A percentile compares a stretch with the other conserved stretches of the same genome.
phyloP scores from a whole-genome alignment of 768 basidiomycete genomes.

The Phanerochaete sordida region DNA sequence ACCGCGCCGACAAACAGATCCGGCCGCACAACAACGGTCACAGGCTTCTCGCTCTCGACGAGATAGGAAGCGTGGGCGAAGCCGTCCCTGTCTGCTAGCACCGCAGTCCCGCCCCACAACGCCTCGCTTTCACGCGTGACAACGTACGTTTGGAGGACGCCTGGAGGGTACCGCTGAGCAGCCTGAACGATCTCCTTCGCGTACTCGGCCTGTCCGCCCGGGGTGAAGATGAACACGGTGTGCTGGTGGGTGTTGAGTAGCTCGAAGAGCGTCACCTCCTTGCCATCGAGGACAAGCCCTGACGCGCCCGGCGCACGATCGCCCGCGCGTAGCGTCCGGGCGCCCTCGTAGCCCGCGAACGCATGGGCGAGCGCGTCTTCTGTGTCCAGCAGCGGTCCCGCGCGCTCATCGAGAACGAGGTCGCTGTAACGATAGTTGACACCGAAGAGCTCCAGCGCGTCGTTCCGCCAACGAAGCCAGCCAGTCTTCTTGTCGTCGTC shows the following conservation, averaged over 20 bases:
- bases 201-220: neutral
- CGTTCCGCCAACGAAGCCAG: slow-evolving; percentile 20
- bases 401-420: slow-evolving; percentile 14
- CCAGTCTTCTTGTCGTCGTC: slow-evolving; percentile 17
- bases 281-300: neutral
- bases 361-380: slow-evolving; percentile 4
- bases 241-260: neutral
- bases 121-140: neutral
- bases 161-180: neutral
- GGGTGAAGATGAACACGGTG: slow-evolving; percentile 2
- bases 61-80: neutral
- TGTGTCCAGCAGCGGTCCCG: neutral
- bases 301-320: slow-evolving; percentile 10
- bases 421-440: slow-evolving; percentile 27
- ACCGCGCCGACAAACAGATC: slow-evolving; percentile 10
- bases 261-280: slow-evolving; percentile 2
- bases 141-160: neutral
- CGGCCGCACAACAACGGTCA: slow-evolving; percentile 1
- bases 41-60: neutral
- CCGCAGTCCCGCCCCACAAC: neutral
- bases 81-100: slow-evolving; percentile 1
- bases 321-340: neutral
- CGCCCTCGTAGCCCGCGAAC: neutral
- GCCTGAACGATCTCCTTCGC: neutral
- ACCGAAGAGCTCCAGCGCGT: slow-evolving; percentile 22